phyloP scores from a whole-genome alignment of 257 asterid species.

The Solanum commersonii region DNA sequence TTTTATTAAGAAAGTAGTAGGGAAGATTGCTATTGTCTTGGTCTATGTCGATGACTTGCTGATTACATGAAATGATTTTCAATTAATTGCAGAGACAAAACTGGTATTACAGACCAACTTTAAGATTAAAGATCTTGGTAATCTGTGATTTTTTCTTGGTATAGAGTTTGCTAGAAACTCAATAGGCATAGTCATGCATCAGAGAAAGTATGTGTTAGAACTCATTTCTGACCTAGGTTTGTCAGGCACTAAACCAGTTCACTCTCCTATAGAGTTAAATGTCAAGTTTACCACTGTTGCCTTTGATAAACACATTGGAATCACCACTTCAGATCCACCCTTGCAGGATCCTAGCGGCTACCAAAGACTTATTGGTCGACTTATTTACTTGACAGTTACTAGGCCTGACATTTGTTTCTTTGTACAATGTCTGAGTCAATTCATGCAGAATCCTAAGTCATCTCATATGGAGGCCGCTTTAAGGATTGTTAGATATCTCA shows the following conservation, averaged over 20 bases:
- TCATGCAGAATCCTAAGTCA: neutral
- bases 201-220: neutral
- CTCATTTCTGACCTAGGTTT: neutral
- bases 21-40: no score
- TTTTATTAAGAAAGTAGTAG: no score
- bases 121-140: neutral
- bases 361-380: neutral
- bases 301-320: neutral
- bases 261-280: neutral
- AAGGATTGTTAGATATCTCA: neutral
- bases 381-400: neutral
- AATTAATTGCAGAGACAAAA: neutral
- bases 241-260: neutral
- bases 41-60: no score
- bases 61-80: neutral
- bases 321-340: neutral
- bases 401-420: neutral
- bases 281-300: neutral
- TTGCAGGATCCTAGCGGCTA: neutral
- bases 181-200: neutral
- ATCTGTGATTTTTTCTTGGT: neutral
- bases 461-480: neutral
- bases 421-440: neutral
- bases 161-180: neutral
- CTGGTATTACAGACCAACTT: neutral